These are phyloP conservation scores for Starmerella apis DNA, from an alignment of 805 yeast species.

Conservation along the genomic window DNA sequence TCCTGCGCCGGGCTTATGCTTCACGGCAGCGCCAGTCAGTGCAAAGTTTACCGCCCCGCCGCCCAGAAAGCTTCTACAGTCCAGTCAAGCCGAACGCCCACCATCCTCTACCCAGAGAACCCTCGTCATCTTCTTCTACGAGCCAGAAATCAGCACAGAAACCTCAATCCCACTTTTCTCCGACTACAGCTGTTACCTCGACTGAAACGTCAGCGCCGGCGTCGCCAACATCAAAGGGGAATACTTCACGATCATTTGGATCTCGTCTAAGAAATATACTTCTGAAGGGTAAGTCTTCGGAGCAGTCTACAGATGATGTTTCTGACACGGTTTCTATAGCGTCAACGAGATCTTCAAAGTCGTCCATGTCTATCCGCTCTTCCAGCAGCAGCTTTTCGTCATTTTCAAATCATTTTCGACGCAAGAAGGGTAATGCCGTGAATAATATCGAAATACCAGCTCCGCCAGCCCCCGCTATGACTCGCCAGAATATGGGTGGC, in stretches of 20 bases:
- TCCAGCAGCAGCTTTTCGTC: conserved; percentile 14
- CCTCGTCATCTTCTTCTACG: background rate
- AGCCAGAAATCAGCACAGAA: too few relatives aligned
- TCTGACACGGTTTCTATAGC: conserved; percentile 24
- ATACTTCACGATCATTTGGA: conserved; percentile 12
- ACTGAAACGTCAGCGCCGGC: background rate
- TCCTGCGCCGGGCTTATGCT: background rate
- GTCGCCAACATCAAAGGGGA: background rate
- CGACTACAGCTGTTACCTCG: too few relatives aligned
- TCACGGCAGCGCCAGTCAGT: conserved; percentile 2
- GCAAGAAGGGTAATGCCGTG: background rate
- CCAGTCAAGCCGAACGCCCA: background rate
- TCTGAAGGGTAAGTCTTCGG: background rate
- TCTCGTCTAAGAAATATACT: conserved; percentile 2
- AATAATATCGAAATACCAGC: background rate
- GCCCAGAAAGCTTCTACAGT: background rate
- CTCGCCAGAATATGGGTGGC: background rate
- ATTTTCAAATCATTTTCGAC: conserved; percentile 11
- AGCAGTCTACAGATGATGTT: background rate
- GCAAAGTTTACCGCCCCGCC: conserved; percentile 3
- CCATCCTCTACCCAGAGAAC: background rate
- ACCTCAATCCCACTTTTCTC: too few relatives aligned
- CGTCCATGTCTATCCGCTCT: conserved; percentile 27
- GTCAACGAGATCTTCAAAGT: conserved; percentile 26
- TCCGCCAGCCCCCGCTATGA: conserved; percentile 2